A percentile compares a stretch with the other conserved stretches of the same genome.
Evolutionary conservation across 2,329 filamentous ascomycete species (phyloP).

Genomic region (Trichoderma arundinaceum): DNA sequence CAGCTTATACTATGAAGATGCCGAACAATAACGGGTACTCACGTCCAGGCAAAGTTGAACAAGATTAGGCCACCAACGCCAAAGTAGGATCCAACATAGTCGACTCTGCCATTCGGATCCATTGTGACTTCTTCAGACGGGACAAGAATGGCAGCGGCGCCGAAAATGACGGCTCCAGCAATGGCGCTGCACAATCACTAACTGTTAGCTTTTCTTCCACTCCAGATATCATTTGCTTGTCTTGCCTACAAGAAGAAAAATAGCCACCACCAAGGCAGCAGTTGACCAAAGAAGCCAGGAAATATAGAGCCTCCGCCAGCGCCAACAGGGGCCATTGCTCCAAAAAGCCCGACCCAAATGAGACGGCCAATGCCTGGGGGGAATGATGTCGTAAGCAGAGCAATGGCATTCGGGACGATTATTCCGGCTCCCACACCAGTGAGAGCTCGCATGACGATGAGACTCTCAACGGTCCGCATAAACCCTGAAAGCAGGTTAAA

Average conservation of each 20-base stretch:
- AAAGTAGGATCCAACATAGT: slow-evolving; percentile 20
- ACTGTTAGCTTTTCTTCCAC: not conserved
- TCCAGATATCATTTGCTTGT: not conserved
- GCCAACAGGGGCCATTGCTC: slow-evolving; percentile 22
- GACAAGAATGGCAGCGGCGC: slow-evolving; percentile 7
- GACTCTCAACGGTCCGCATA: slow-evolving; percentile 16
- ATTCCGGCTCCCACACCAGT: slow-evolving; percentile 25
- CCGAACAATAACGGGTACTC: not conserved
- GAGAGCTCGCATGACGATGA: slow-evolving; percentile 23
- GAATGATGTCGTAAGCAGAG: slow-evolving; percentile 19
- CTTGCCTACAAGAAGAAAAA: slow-evolving; percentile 27
- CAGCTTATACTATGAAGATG: not conserved
- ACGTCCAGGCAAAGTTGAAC: slow-evolving; percentile 27
- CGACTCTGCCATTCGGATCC: slow-evolving; percentile 23
- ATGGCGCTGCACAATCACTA: slow-evolving; percentile 4
- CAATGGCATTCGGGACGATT: slow-evolving; percentile 25
- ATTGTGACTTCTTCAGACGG: slow-evolving; percentile 20
- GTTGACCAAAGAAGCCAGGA: slow-evolving; percentile 23
- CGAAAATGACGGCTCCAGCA: slow-evolving; percentile 9
- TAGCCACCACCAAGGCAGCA: slow-evolving; percentile 29
- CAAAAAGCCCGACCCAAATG: slow-evolving; percentile 23
- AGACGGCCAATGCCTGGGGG: slow-evolving; percentile 15
- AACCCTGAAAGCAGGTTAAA: slow-evolving; percentile 20
- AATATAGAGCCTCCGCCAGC: slow-evolving; percentile 17
- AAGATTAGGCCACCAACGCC: slow-evolving; percentile 18